Evolutionary conservation across 257 asterid species (phyloP).

Genomic region (Plantago elongata): DNA sequence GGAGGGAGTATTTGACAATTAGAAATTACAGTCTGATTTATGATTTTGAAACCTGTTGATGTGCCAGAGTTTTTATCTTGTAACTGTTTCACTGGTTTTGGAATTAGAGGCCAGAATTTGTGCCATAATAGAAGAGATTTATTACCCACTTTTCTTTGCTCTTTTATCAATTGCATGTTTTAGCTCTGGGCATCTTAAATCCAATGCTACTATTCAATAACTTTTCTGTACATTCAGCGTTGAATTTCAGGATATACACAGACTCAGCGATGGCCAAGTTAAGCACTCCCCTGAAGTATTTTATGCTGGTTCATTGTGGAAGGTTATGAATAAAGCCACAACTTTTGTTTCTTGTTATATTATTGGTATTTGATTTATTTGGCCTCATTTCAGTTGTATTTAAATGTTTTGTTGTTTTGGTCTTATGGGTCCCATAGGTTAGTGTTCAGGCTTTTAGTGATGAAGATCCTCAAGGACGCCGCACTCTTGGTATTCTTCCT

Average conservation of each 20-base stretch:
- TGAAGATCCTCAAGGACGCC: slow-evolving; percentile 97
- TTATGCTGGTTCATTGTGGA: slow-evolving; percentile 98
- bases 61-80: too few relatives aligned
- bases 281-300: slow-evolving; percentile 88
- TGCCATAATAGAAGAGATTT: background rate
- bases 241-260: slow-evolving; percentile 86
- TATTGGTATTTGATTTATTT: slow-evolving; percentile 4
- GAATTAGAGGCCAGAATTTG: background rate
- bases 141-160: slow-evolving; percentile 7
- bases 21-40: too few relatives aligned
- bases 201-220: slow-evolving; percentile 18
- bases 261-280: slow-evolving; percentile 91
- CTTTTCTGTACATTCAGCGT: slow-evolving; percentile 47
- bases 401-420: slow-evolving; percentile 18
- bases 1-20: too few relatives aligned
- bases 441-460: slow-evolving; percentile 95
- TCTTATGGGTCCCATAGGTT: slow-evolving; percentile 48
- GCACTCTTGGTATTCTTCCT: slow-evolving; percentile 73
- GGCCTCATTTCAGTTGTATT: slow-evolving; percentile 13
- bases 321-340: slow-evolving; percentile 39
- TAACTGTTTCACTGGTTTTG: too few relatives aligned
- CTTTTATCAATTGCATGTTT: slow-evolving; percentile 1
- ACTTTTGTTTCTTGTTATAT: background rate
- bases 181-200: slow-evolving; percentile 10
- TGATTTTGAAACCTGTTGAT: too few relatives aligned